Evolutionary conservation across 75 land plant species (phyloP).

Genomic region (Selaginella moellendorffii): DNA sequence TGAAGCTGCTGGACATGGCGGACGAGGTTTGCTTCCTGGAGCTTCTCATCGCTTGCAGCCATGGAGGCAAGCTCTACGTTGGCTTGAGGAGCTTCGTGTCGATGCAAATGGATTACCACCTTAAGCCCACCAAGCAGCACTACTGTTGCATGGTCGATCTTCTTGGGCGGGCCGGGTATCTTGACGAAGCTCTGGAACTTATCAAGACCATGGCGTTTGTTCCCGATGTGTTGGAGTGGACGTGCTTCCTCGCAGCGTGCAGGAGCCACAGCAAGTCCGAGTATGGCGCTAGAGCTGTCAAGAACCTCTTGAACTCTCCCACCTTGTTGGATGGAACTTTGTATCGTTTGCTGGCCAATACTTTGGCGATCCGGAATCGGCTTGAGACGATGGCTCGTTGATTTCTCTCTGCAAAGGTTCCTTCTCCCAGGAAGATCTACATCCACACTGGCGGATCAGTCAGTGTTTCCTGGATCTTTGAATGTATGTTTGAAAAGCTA

Average conservation of each 20-base stretch:
- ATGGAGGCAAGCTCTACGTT: background rate
- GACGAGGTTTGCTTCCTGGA: slow-evolving; percentile 9
- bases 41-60: slow-evolving; percentile 13
- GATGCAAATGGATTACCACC: background rate
- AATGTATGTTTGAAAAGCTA: no score
- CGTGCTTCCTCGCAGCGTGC: background rate
- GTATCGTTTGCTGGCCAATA: no score
- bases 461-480: no score
- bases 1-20: slow-evolving; percentile 8
- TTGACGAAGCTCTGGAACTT: background rate
- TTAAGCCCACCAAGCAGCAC: background rate
- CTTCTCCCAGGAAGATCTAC: no score
- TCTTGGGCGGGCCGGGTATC: background rate
- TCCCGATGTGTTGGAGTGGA: background rate
- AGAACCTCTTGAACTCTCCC: no score
- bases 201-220: background rate
- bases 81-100: background rate
- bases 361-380: no score
- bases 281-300: no score
- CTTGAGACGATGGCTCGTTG: no score
- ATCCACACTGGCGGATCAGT: no score
- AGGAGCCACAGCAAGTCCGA: background rate
- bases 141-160: background rate
- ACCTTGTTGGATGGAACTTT: no score
- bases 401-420: no score